Base-by-base conservation (phyloP, 2,329 filamentous ascomycete genomes). In the Aureobasidium sp. region DNA sequence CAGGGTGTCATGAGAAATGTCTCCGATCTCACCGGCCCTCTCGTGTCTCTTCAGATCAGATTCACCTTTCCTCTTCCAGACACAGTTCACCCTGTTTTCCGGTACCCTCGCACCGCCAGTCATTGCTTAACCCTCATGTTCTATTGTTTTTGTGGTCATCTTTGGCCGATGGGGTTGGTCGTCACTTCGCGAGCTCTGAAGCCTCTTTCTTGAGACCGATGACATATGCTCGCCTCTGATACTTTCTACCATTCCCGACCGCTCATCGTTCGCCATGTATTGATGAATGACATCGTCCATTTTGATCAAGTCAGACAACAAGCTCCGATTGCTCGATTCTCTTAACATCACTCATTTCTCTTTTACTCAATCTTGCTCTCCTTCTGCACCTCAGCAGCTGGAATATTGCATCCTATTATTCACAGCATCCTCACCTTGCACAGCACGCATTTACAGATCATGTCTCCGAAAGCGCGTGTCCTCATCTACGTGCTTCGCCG, bases 401-500 rank as follows among this genome's bases (percentile, higher is more conserved):
- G n/a, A 8, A 48, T n/a, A 27, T 19, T 22, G 8, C 32, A 27
- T 37, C 11, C 30, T 19, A 24, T 25, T 14, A 21, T 14, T 19
- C 6, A 34, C 12, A 35, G 4, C 32, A 19, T 11, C 24, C 34
- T 8, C 16, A 22, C 22, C 17, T 11, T 22, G 11, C 34, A 49
- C 34, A 27, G 24, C 24, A 30, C 17, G n/a, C 19, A 8, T 19
- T 3, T 14, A 49, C 6, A 39, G 8, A 44, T 24, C 22, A 53
- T 53, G 51, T 47, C 51, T 14, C 25, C 51, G 11, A 53, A 53
- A 25, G 51, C 40, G 27, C 42, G 41, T 10, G 74, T 87, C 21
- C 71, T 90, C 48, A 74, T 91, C 53, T 90, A 89, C 63, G 66
- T 90, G 19, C 68, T 90, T 30, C 80, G 86, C 39, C 80, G 83